Conservation (phyloP, 345 rosid genomes). For the Theobroma cacao region DNA sequence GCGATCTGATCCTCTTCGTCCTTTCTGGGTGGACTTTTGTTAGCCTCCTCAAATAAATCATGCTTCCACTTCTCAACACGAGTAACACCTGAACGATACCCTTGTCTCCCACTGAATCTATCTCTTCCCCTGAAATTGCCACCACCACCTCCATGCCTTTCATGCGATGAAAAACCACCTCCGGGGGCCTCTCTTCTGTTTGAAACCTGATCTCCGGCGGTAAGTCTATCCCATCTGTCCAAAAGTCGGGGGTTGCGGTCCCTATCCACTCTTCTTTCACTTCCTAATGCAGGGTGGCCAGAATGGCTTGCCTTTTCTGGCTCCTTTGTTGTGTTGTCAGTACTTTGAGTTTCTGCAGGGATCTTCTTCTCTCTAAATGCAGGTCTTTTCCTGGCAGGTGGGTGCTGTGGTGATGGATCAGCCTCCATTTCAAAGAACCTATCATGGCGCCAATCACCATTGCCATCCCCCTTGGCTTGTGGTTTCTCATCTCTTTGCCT, state of each 20-base stretch:
- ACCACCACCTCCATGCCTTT: constrained; percentile 42
- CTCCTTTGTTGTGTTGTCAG: constrained; percentile 34
- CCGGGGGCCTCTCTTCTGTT: constrained; percentile 48
- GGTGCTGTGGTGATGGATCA: constrained; percentile 35
- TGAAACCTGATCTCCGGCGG: constrained; percentile 36
- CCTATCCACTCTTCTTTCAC: constrained; percentile 56
- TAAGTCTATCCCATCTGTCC: constrained; percentile 46
- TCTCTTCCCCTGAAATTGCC: constrained; percentile 53
- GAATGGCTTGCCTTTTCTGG: constrained; percentile 29
- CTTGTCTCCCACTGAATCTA: constrained; percentile 48
- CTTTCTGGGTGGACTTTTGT: constrained; percentile 60
- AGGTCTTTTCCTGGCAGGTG: constrained; percentile 64
- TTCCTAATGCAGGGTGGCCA: constrained; percentile 16
- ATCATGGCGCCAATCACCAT: constrained; percentile 61
- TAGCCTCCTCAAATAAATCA: constrained; percentile 80
- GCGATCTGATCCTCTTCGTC: constrained; percentile 93
- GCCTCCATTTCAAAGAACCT: constrained; percentile 56
- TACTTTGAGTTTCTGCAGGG: constrained; percentile 36
- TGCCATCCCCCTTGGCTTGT: constrained; percentile 40
- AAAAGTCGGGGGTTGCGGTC: constrained; percentile 34
- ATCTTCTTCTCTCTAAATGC: constrained; percentile 83
- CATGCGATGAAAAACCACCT: constrained; percentile 37
- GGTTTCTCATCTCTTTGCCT: constrained; percentile 42
- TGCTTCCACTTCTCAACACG: constrained; percentile 88
- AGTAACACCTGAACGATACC: constrained; percentile 34